Percentiles rank a stretch among this genome's conserved stretches.
Evolutionary conservation across 352 stramenopile genomes (phyloP).

Genomic region (Pythium dissotocum): DNA sequence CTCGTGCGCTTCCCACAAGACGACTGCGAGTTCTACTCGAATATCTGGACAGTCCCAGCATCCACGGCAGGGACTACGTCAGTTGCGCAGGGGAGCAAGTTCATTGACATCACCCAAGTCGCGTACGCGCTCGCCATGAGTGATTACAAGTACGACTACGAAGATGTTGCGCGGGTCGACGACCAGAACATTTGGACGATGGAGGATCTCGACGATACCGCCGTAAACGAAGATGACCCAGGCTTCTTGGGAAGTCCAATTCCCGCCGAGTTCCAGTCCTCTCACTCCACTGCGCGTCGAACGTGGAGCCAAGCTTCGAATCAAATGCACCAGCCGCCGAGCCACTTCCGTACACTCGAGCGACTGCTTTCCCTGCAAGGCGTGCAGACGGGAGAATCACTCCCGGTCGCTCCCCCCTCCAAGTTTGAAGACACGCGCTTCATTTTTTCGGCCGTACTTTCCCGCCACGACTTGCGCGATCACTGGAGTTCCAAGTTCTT

Average conservation of each 20-base stretch:
- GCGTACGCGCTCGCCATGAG: slow-evolving; percentile 65
- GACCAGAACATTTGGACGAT: slow-evolving; percentile 61
- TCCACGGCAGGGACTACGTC: slow-evolving; percentile 18
- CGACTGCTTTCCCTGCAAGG: slow-evolving; percentile 31
- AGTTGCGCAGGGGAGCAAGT: slow-evolving; percentile 33
- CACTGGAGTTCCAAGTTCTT: slow-evolving; percentile 75
- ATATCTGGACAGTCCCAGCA: slow-evolving; percentile 56
- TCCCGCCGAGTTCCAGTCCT: slow-evolving; percentile 1
- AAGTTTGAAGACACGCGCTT: slow-evolving; percentile 52
- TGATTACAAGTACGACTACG: slow-evolving; percentile 76
- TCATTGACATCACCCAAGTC: slow-evolving; percentile 78
- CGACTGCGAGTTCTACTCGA: slow-evolving; percentile 80
- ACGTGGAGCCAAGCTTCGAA: slow-evolving; percentile 20
- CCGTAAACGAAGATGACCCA: neutral
- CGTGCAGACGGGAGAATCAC: slow-evolving; percentile 22
- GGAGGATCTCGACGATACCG: slow-evolving; percentile 17
- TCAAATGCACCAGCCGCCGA: slow-evolving; percentile 16
- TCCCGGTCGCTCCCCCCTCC: slow-evolving; percentile 49
- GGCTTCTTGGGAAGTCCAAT: neutral
- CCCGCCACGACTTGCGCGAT: slow-evolving; percentile 44
- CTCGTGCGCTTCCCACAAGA: slow-evolving; percentile 40
- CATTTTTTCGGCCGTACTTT: slow-evolving; percentile 74
- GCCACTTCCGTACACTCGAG: slow-evolving; percentile 35
- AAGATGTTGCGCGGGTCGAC: slow-evolving; percentile 8
- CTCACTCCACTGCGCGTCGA: slow-evolving; percentile 4